phyloP scores from a whole-genome alignment of 2,329 filamentous ascomycete species.

The Arthrocladium fulminans region DNA sequence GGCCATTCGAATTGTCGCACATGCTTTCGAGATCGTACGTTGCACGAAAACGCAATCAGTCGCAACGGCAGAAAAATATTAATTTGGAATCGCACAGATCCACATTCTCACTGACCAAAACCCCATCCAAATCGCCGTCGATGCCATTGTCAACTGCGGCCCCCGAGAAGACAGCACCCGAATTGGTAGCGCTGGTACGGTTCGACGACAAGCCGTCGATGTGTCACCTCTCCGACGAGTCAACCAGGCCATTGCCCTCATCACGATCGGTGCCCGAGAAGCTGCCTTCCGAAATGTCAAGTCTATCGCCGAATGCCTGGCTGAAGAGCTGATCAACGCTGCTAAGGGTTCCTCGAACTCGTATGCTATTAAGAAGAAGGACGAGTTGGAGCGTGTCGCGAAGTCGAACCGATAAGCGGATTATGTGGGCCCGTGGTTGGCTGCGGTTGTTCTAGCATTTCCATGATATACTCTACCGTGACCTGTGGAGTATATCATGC shows the following conservation, averaged over 20 bases:
- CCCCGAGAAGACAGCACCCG: constrained; percentile 99
- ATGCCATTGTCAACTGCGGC: constrained; percentile 99
- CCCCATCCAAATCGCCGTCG: constrained; percentile 98
- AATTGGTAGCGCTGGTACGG: constrained; percentile 98
- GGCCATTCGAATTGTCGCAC: constrained; percentile 98
- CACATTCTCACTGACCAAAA: constrained; percentile 99
- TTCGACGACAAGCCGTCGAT: constrained; percentile 99
- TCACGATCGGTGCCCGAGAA: constrained; percentile 98
- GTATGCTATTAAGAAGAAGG: constrained; percentile 99
- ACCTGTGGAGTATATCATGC: neutral
- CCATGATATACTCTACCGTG: neutral
- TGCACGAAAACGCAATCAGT: neutral
- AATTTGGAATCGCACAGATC: constrained; percentile 58
- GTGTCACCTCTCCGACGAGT: constrained; percentile 98
- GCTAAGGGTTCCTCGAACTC: constrained; percentile 99
- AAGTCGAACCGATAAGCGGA: constrained; percentile 97
- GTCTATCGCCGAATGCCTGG: constrained; percentile 98
- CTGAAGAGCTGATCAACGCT: constrained; percentile 99
- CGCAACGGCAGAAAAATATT: constrained; percentile 8
- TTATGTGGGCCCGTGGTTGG: neutral
- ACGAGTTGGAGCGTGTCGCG: constrained; percentile 99
- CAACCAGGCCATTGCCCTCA: constrained; percentile 98
- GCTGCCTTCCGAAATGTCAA: constrained; percentile 99
- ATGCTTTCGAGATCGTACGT: constrained; percentile 99
- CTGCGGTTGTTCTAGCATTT: neutral